A percentile compares a stretch with the other conserved stretches of the same genome.
phyloP scores from a whole-genome alignment of 495 filamentous ascomycete genomes.

The Hypoxylon trugodes region DNA sequence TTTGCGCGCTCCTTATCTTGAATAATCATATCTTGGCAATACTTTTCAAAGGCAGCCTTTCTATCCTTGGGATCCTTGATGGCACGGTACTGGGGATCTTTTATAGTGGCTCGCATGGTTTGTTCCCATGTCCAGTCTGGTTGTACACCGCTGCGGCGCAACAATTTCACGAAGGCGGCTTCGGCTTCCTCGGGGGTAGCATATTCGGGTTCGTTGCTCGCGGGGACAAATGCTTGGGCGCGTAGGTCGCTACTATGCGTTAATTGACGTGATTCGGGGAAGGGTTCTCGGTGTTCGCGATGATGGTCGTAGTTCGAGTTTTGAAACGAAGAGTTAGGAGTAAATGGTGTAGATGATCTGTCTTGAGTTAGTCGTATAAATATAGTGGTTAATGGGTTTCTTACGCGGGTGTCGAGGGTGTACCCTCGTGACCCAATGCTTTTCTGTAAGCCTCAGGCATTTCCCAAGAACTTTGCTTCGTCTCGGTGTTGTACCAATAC shows the following conservation, averaged over 20 bases:
- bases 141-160: constrained; percentile 84
- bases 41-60: constrained; percentile 94
- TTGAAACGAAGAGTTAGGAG: constrained; percentile 66
- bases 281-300: constrained; percentile 60
- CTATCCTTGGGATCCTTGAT: constrained; percentile 94
- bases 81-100: constrained; percentile 92
- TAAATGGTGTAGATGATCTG: constrained; percentile 70
- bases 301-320: constrained; percentile 46
- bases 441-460: constrained; percentile 87
- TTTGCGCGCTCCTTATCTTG: constrained; percentile 96
- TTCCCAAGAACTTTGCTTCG: constrained; percentile 92
- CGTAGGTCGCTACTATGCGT: constrained; percentile 72
- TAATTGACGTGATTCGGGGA: constrained; percentile 71
- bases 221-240: constrained; percentile 67
- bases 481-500: constrained; percentile 94
- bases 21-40: constrained; percentile 84
- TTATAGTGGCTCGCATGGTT: constrained; percentile 86
- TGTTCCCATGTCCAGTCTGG: constrained; percentile 94
- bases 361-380: constrained; percentile 21
- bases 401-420: constrained; percentile 69
- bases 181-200: constrained; percentile 89
- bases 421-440: constrained; percentile 62
- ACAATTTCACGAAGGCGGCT: constrained; percentile 89
- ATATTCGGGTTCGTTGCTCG: constrained; percentile 83
- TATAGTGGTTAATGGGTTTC: constrained; percentile 39